Conservation (phyloP, 352 stramenopile genomes). For the Pythium dissimile region DNA sequence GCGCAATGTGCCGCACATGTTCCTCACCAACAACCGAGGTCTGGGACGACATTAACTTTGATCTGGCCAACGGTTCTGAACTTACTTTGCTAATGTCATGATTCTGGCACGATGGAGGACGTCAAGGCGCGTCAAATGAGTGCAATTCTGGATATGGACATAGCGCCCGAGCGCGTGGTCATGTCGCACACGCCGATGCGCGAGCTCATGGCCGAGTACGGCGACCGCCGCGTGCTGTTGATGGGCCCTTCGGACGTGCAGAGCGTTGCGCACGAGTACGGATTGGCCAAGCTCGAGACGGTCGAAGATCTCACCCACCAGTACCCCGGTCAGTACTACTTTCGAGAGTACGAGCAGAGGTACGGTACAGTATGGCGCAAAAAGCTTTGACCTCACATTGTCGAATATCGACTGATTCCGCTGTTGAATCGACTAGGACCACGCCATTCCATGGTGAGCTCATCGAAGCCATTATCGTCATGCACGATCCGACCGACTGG, state of each 20-base stretch:
- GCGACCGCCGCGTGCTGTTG: slow-evolving; percentile 78
- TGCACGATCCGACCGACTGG: slow-evolving; percentile 89
- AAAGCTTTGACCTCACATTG: too few species aligned
- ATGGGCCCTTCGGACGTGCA: slow-evolving; percentile 78
- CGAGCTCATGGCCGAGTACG: slow-evolving; percentile 53
- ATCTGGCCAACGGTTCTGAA: too few species aligned
- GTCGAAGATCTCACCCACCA: slow-evolving; percentile 65
- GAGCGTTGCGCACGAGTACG: slow-evolving; percentile 65
- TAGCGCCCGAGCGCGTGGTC: slow-evolving; percentile 70
- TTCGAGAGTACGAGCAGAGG: slow-evolving; percentile 57
- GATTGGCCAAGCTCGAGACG: slow-evolving; percentile 76
- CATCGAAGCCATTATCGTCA: slow-evolving; percentile 81
- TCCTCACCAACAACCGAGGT: slow-evolving; percentile 68
- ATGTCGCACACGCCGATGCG: slow-evolving; percentile 88
- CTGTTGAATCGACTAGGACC: background rate
- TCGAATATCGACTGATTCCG: background rate
- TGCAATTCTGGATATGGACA: slow-evolving; percentile 41
- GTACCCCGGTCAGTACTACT: slow-evolving; percentile 72
- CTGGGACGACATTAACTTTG: too few species aligned
- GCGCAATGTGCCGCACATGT: slow-evolving; percentile 75
- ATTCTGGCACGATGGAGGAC: slow-evolving; percentile 53
- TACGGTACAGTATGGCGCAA: too few species aligned
- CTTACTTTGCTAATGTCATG: too few species aligned
- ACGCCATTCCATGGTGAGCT: slow-evolving; percentile 58
- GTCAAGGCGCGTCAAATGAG: slow-evolving; percentile 72